phyloP scores from a whole-genome alignment of 2,329 filamentous ascomycete species.

The Scopulariopsis brevicaulis region DNA sequence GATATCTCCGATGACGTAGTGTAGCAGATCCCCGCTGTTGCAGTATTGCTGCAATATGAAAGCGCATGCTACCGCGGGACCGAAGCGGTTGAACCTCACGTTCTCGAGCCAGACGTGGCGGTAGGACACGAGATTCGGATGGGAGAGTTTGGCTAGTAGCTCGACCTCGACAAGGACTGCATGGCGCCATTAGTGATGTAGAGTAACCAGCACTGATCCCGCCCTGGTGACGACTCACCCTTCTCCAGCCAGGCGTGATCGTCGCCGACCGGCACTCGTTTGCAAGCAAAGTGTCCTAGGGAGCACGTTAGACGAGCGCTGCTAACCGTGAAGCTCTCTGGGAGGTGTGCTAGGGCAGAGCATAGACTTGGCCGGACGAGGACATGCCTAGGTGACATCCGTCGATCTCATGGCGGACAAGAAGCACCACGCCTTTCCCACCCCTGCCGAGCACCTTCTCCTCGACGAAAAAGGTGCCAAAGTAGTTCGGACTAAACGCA shows the following conservation, averaged over 20 bases:
- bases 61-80: conserved; percentile 83
- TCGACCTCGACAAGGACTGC: conserved; percentile 79
- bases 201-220: not conserved
- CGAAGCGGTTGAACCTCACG: conserved; percentile 71
- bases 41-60: conserved; percentile 98
- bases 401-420: conserved; percentile 90
- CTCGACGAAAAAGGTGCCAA: conserved; percentile 85
- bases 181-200: not conserved
- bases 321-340: not conserved
- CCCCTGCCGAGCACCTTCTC: conserved; percentile 78
- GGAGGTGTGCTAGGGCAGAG: no score
- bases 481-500: conserved; percentile 88
- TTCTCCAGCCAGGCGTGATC: conserved; percentile 95
- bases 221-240: conserved; percentile 17
- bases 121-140: conserved; percentile 93
- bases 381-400: conserved; percentile 58
- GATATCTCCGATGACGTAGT: conserved; percentile 65
- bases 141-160: conserved; percentile 78
- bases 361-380: no score
- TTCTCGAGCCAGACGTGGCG: conserved; percentile 96
- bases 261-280: conserved; percentile 89
- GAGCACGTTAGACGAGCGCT: not conserved
- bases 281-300: conserved; percentile 76
- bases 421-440: conserved; percentile 85
- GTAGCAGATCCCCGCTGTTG: conserved; percentile 82